These are phyloP conservation scores for Colletotrichum eleusines DNA, from an alignment of 2,329 filamentous ascomycete genomes.

Conservation along the genomic window DNA sequence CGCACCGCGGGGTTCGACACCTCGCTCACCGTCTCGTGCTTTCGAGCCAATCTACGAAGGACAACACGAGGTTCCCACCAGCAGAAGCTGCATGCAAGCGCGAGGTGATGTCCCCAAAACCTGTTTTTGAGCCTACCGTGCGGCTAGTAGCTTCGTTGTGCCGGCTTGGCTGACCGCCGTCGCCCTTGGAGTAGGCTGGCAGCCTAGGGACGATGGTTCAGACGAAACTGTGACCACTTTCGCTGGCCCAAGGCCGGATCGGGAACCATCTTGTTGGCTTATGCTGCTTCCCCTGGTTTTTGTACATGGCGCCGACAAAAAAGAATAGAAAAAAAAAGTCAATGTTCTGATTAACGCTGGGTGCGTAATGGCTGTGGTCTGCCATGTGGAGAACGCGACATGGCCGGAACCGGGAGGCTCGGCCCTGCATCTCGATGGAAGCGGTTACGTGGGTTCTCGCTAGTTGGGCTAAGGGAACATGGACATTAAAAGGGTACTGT, in stretches of 20 bases:
- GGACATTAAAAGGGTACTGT: not conserved
- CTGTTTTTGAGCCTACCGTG: constrained; percentile 35
- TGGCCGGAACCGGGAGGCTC: constrained; percentile 21
- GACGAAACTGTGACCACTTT: constrained; percentile 18
- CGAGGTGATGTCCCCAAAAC: constrained; percentile 41
- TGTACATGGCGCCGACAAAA: constrained; percentile 15
- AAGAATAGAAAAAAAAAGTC: not conserved
- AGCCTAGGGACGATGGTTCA: constrained; percentile 31
- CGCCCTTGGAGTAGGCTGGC: constrained; percentile 1
- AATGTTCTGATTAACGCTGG: not conserved
- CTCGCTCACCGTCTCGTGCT: constrained; percentile 37
- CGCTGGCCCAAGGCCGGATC: not conserved
- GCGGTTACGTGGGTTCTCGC: constrained; percentile 19
- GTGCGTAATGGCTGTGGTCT: not conserved
- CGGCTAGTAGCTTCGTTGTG: constrained; percentile 31
- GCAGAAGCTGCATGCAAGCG: constrained; percentile 41
- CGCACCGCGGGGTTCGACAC: not conserved
- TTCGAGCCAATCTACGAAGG: constrained; percentile 27
- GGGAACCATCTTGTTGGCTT: constrained; percentile 6
- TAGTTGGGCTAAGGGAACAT: not conserved
- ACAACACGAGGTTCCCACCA: constrained; percentile 37
- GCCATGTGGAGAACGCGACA: not conserved
- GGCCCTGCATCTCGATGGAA: not conserved
- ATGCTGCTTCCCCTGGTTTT: constrained; percentile 7
- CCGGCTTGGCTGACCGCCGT: constrained; percentile 39